Conservation (phyloP, 2,329 filamentous ascomycete species). For the Cephalotrichum gorgonifer region DNA sequence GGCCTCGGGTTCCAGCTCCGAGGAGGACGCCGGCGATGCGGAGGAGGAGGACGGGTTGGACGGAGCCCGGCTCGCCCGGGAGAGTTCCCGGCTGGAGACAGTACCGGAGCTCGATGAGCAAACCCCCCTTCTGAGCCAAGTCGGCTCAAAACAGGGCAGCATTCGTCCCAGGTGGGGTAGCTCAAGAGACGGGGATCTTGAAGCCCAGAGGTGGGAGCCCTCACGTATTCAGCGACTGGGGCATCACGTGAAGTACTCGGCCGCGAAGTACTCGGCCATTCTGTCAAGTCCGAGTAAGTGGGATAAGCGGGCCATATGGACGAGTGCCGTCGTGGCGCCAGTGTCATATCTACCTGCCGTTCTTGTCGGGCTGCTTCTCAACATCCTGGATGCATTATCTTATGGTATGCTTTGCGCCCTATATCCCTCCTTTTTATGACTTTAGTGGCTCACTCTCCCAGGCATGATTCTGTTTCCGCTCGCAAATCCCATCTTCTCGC, state of each 20-base stretch:
- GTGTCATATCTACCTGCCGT: slow-evolving; percentile 72
- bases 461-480: slow-evolving; percentile 93
- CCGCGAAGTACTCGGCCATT: slow-evolving; percentile 7
- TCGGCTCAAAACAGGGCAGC: slow-evolving; percentile 43
- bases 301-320: slow-evolving; percentile 56
- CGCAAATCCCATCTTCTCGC: slow-evolving; percentile 73
- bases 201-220: slow-evolving; percentile 10
- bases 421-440: background rate
- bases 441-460: slow-evolving; percentile 14
- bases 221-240: slow-evolving; percentile 4
- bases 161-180: slow-evolving; percentile 20
- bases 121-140: slow-evolving; percentile 34
- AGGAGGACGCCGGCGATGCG: slow-evolving; percentile 8
- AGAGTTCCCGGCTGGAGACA: background rate
- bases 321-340: slow-evolving; percentile 55
- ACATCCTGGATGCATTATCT: slow-evolving; percentile 87
- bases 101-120: slow-evolving; percentile 17
- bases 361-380: slow-evolving; percentile 77
- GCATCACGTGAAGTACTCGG: background rate
- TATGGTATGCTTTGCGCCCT: slow-evolving; percentile 50
- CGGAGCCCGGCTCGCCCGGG: background rate
- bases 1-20: slow-evolving; percentile 3
- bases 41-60: slow-evolving; percentile 10
- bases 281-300: slow-evolving; percentile 58
- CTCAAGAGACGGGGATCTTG: slow-evolving; percentile 11